These are phyloP conservation scores for Rhodotorula sp. DNA, from an alignment of 1,284 basidiomycete genomes.

Conservation along the genomic window DNA sequence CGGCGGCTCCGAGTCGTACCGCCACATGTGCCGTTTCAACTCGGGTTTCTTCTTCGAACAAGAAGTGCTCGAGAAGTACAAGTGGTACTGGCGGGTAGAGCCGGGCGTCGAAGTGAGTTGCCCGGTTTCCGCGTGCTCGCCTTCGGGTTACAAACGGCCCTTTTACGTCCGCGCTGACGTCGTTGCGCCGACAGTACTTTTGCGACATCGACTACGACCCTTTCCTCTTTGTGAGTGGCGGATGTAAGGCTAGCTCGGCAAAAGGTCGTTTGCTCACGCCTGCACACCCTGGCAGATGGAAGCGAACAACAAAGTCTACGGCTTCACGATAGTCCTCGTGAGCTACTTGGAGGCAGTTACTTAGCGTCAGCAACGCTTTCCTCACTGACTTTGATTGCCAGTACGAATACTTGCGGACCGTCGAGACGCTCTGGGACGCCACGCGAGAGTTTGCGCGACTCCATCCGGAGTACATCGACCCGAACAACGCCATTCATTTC, in stretches of 20 bases:
- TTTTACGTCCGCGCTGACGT: neutral
- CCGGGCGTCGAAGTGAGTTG: slow-evolving; percentile 36
- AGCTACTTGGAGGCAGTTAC: neutral
- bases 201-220: slow-evolving; percentile 46
- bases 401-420: slow-evolving; percentile 73
- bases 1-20: slow-evolving; percentile 61
- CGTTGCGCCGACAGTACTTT: slow-evolving; percentile 18
- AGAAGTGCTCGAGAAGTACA: slow-evolving; percentile 63
- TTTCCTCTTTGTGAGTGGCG: slow-evolving; percentile 39
- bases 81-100: slow-evolving; percentile 89
- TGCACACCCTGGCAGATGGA: slow-evolving; percentile 25
- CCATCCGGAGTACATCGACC: slow-evolving; percentile 67
- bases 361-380: neutral
- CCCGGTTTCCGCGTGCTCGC: fast-evolving
- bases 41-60: slow-evolving; percentile 40
- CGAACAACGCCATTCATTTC: slow-evolving; percentile 70
- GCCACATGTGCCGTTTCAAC: slow-evolving; percentile 49
- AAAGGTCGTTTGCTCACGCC: neutral
- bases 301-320: slow-evolving; percentile 38
- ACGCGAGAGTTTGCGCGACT: slow-evolving; percentile 60
- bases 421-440: slow-evolving; percentile 68
- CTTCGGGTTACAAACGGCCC: neutral
- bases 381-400: neutral
- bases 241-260: neutral
- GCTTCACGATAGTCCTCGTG: slow-evolving; percentile 56